Evolutionary conservation across 2,329 filamentous ascomycete species (phyloP), one percentile per base, ranked within the genome.

Genomic region (Penicillium sp.): DNA sequence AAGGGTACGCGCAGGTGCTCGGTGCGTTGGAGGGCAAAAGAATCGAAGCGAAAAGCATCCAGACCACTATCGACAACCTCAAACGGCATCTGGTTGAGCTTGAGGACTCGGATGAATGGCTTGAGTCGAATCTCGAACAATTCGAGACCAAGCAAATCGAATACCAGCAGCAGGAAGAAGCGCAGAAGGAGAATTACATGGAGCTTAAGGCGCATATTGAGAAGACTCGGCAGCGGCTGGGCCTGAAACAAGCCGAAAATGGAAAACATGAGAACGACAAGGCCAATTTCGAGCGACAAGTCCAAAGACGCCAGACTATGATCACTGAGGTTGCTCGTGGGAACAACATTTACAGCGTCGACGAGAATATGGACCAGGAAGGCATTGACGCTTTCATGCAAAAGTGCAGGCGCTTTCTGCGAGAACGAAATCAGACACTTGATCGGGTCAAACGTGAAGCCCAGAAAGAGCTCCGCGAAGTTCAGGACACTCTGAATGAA

Each of bases 261-360:
- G 93, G 93, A 42, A 90, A 88, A 62, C 86, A 88, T 63, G 85
- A 94, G 72, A 93, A 92, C 2, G 88, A 96, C 69, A 92, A 93
- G 75, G 88, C 90, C 58, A 90, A 89, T 65, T 90, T 94, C 69
- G 90, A 97, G 69, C 85, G 88, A 4, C 89, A 97, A 61, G 71
- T 96, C 3, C 79, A 85, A 63, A 79, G 83, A 43, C 88, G 93
- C 37, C 82, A 88, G 66, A 81, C 83, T 9, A 82, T 96, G 71
- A 85, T 97, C 53, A 90, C 87, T 60, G 87, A 92, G 54, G 86
- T 90, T 35, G 91, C 93, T 15, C 81, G 85, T 44, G 81, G 81
- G 25, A 89, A 96, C 72, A 86, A 85, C 55, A 89, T 99, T 59
- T 87, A 90, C 31, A 92, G 92, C 0, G 96, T 89, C 67, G 91